Evolutionary conservation across 2,329 filamentous ascomycete species (phyloP).

Genomic region (Ophiognomonia clavigignenti-juglandacearum): DNA sequence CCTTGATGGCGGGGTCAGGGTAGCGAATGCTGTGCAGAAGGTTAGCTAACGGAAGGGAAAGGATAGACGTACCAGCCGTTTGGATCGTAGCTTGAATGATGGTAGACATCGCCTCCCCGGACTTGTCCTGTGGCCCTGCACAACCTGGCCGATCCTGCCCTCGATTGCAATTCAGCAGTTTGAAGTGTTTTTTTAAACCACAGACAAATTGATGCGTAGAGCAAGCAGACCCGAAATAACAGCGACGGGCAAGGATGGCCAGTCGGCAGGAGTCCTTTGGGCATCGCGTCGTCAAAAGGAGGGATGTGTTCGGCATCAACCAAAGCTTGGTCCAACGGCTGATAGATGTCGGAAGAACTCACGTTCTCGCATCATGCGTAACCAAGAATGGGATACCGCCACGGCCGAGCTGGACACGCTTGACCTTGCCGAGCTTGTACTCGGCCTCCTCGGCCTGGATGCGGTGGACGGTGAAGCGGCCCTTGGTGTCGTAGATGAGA

Average conservation of each 20-base stretch:
- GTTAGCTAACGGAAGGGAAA: conserved; percentile 34
- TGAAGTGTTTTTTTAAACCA: not conserved
- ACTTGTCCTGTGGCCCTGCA: not conserved
- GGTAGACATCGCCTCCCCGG: conserved; percentile 5
- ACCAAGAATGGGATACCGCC: conserved; percentile 99
- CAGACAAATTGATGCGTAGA: not conserved
- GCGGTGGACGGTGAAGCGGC: conserved; percentile 99
- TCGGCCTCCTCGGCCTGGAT: conserved; percentile 98
- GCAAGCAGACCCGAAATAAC: not conserved
- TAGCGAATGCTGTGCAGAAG: conserved; percentile 78
- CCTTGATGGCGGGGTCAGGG: conserved; percentile 96
- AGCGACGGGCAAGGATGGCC: not conserved
- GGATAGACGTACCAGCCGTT: conserved; percentile 53
- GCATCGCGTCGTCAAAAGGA: not conserved
- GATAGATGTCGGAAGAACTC: conserved; percentile 98
- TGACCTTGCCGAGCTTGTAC: conserved; percentile 99
- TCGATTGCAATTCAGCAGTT: not conserved
- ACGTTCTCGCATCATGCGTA: conserved; percentile 99
- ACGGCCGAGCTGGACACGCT: conserved; percentile 98
- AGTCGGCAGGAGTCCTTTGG: not conserved
- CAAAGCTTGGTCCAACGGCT: conserved; percentile 99
- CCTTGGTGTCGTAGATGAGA: conserved; percentile 99
- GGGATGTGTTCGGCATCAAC: conserved; percentile 54
- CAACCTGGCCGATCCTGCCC: not conserved
- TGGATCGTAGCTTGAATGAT: conserved; percentile 32